phyloP scores from a whole-genome alignment of 768 basidiomycete species.

The Terana coerulea region DNA sequence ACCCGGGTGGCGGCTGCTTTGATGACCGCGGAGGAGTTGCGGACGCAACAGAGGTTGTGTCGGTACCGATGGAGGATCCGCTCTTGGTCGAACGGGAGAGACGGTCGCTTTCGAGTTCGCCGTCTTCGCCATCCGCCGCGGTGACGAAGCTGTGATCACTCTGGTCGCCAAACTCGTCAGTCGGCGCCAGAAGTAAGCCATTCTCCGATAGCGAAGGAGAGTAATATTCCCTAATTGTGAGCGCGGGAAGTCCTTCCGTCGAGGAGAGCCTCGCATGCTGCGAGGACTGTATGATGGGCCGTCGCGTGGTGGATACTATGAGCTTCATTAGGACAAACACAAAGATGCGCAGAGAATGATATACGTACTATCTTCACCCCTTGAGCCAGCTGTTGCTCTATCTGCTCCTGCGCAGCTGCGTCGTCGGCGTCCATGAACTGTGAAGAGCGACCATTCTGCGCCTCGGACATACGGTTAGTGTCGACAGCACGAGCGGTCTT shows the following conservation, averaged over 20 bases:
- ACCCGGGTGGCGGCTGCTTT: conserved; percentile 34
- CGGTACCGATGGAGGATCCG: conserved; percentile 46
- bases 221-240: conserved; percentile 33
- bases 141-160: conserved; percentile 34
- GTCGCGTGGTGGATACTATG: conserved; percentile 57
- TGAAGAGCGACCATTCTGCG: conserved; percentile 52
- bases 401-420: conserved; percentile 76
- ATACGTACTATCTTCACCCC: conserved; percentile 65
- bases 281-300: conserved; percentile 61
- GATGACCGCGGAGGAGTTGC: conserved; percentile 32
- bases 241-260: conserved; percentile 39
- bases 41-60: conserved; percentile 58
- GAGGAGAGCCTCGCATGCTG: conserved; percentile 67
- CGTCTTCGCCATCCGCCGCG: conserved; percentile 41
- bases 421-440: conserved; percentile 93
- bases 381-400: conserved; percentile 78
- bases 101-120: conserved; percentile 53
- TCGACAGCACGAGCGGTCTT: conserved; percentile 13
- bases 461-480: conserved; percentile 35
- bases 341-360: conserved; percentile 3
- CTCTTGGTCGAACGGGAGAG: conserved; percentile 34
- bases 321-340: conserved; percentile 45
- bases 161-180: conserved; percentile 40
- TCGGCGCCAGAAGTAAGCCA: conserved; percentile 40
- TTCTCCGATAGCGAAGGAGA: conserved; percentile 41